Evolutionary conservation across 306 rosid species (phyloP).

Genomic region (Ochetophila trinervis): DNA sequence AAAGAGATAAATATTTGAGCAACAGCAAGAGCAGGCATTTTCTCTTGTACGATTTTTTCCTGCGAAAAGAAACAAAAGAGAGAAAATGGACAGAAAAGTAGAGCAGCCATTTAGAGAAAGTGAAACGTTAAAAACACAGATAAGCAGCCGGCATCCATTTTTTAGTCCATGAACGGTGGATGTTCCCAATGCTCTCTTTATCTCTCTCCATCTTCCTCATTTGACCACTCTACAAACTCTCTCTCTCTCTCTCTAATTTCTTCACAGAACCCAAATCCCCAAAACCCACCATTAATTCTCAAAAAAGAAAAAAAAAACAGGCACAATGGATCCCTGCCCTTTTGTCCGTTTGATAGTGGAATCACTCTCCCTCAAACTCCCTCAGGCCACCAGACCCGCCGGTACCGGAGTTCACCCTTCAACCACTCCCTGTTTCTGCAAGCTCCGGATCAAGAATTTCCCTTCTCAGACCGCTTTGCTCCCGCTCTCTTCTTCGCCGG

Average conservation of each 20-base stretch:
- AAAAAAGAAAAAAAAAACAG: background rate
- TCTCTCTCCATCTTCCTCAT: background rate
- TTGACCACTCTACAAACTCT: no score
- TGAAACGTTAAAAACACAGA: slow-evolving; percentile 22
- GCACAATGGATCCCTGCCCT: slow-evolving; percentile 78
- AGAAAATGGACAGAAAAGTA: background rate
- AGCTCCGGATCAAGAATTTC: slow-evolving; percentile 44
- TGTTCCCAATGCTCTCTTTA: slow-evolving; percentile 15
- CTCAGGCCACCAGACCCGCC: slow-evolving; percentile 44
- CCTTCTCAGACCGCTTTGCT: slow-evolving; percentile 67
- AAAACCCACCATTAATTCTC: background rate
- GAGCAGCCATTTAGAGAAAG: background rate
- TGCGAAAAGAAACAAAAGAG: background rate
- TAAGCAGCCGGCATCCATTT: slow-evolving; percentile 26
- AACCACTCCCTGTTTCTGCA: slow-evolving; percentile 81
- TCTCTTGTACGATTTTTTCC: background rate
- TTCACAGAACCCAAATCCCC: background rate
- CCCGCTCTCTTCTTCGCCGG: slow-evolving; percentile 41
- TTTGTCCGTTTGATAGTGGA: slow-evolving; percentile 67
- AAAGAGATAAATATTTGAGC: no score
- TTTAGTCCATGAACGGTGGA: background rate
- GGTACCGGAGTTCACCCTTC: slow-evolving; percentile 73
- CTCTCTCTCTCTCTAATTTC: no score
- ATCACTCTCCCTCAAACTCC: slow-evolving; percentile 67
- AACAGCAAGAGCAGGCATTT: background rate